Evolutionary conservation across 2,329 filamentous ascomycete genomes (phyloP).

Genomic region (Neofusicoccum laricinum): DNA sequence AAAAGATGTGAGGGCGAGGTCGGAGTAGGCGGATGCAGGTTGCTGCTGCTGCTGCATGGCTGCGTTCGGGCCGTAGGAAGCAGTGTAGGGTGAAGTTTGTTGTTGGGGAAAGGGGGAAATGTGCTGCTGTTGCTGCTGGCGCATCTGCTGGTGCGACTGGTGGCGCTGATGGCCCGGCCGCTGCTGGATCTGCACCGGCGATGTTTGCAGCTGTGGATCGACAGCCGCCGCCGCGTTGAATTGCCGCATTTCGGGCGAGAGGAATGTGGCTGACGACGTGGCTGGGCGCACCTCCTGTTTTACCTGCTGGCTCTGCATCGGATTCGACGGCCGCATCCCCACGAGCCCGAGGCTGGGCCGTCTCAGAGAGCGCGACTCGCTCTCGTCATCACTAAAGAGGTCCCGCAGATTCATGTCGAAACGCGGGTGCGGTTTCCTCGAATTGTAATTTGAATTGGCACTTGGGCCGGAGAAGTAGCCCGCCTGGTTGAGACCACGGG

Average conservation of each 20-base stretch:
- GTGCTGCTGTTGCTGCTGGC: constrained; percentile 23
- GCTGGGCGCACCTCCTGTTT: constrained; percentile 18
- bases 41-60: constrained; percentile 13
- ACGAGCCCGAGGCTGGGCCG: constrained; percentile 20
- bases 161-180: constrained; percentile 15
- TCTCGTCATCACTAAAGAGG: constrained; percentile 39
- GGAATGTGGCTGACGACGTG: background rate
- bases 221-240: background rate
- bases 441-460: background rate
- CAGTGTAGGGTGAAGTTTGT: constrained; percentile 22
- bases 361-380: constrained; percentile 33
- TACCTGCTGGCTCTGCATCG: constrained; percentile 22
- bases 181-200: background rate
- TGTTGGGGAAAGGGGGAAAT: constrained; percentile 27
- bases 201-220: constrained; percentile 7
- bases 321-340: constrained; percentile 25
- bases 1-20: constrained; percentile 34
- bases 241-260: constrained; percentile 4
- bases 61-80: background rate
- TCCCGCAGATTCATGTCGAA: constrained; percentile 52
- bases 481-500: background rate
- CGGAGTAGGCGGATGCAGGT: constrained; percentile 20
- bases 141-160: constrained; percentile 15
- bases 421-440: constrained; percentile 41
- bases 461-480: constrained; percentile 9